Conservation (phyloP, 1,284 basidiomycete species). For the Cystobasidiaceae sp. region DNA sequence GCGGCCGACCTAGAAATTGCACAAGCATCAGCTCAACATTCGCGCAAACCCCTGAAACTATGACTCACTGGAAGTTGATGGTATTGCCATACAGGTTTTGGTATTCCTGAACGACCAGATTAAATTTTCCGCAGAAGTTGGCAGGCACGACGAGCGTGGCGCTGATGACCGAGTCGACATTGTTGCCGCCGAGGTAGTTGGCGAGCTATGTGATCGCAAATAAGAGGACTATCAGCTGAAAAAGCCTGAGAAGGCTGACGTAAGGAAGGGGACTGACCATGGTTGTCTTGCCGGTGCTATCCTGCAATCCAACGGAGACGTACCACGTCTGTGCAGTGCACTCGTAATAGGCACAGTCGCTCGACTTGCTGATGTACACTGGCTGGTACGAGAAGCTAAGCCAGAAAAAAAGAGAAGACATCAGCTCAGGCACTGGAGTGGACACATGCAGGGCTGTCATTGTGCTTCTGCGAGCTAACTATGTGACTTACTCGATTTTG, state of each 20-base stretch:
- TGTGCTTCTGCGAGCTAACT: no score
- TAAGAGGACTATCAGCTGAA: no score
- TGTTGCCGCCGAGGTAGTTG: background rate
- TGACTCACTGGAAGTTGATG: conserved; percentile 11
- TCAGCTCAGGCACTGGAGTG: no score
- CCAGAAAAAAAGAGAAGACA: no score
- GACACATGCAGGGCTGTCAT: no score
- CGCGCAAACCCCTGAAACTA: no score
- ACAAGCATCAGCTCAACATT: no score
- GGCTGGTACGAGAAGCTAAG: conserved; percentile 14
- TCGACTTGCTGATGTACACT: conserved; percentile 2
- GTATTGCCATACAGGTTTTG: conserved; percentile 7
- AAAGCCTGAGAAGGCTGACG: no score
- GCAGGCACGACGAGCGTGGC: conserved; percentile 8
- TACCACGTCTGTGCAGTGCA: conserved; percentile 22
- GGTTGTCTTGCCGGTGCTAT: background rate
- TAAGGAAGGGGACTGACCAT: no score
- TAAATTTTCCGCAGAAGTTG: conserved; percentile 13
- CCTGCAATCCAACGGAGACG: conserved; percentile 2
- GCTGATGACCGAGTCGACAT: background rate
- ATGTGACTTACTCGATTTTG: no score
- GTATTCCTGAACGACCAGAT: conserved; percentile 4
- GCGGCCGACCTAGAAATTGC: no score
- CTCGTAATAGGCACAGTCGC: conserved; percentile 4
- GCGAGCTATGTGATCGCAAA: background rate